These are phyloP conservation scores for Fusarium anguioides DNA, from an alignment of 2,329 filamentous ascomycete species.

Conservation along the genomic window DNA sequence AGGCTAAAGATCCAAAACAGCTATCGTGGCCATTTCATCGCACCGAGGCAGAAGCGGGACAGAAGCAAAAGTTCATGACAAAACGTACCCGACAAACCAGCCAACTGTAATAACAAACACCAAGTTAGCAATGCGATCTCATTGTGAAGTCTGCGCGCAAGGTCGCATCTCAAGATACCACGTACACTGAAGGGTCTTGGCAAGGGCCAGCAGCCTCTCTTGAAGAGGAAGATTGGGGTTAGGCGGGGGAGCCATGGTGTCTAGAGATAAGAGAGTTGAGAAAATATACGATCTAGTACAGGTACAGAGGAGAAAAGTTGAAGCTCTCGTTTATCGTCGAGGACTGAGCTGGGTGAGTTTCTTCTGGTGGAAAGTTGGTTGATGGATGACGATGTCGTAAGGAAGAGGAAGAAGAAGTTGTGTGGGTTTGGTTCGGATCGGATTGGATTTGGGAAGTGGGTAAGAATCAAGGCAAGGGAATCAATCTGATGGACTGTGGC, in stretches of 20 bases:
- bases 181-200: constrained; percentile 91
- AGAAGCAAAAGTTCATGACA: constrained; percentile 24
- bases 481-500: constrained; percentile 22
- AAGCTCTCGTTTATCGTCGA: constrained; percentile 2
- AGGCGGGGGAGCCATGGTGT: constrained; percentile 77
- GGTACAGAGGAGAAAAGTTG: not conserved
- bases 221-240: constrained; percentile 74
- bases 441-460: constrained; percentile 17
- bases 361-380: constrained; percentile 15
- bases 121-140: constrained; percentile 38
- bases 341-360: constrained; percentile 2
- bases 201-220: constrained; percentile 81
- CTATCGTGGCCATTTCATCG: constrained; percentile 32
- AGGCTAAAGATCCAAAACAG: constrained; percentile 7
- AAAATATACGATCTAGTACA: constrained; percentile 4
- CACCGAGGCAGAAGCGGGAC: constrained; percentile 12
- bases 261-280: constrained; percentile 7
- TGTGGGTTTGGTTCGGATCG: constrained; percentile 11
- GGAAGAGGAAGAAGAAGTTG: constrained; percentile 25
- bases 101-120: constrained; percentile 63
- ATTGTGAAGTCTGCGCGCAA: constrained; percentile 4
- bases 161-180: constrained; percentile 48
- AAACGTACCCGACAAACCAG: constrained; percentile 83
- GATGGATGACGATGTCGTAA: constrained; percentile 32
- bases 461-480: constrained; percentile 34